Conservation (phyloP, 768 basidiomycete genomes). For the Suillus placidus region DNA sequence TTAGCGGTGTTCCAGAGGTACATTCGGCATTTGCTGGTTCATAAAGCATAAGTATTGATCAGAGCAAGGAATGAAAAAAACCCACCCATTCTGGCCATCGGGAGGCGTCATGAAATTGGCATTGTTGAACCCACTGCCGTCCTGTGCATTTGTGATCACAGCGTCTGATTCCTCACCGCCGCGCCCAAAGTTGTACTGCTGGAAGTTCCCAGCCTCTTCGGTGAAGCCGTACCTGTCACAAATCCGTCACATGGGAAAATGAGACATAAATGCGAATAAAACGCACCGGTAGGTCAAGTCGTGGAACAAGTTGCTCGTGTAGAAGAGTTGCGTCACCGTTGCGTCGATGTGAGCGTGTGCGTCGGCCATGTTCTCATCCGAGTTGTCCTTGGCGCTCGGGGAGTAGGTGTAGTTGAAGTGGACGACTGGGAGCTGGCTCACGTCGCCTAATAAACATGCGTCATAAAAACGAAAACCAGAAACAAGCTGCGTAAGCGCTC, state of each 20-base stretch:
- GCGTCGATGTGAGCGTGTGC: slow-evolving; percentile 86
- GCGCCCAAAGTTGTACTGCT: slow-evolving; percentile 93
- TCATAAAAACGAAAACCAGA: neutral
- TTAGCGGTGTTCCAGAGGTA: slow-evolving; percentile 92
- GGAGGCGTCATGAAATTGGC: slow-evolving; percentile 91
- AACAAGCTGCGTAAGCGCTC: neutral
- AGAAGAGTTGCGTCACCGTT: slow-evolving; percentile 88
- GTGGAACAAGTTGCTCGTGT: slow-evolving; percentile 79
- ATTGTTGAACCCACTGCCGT: slow-evolving; percentile 91
- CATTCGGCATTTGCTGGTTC: slow-evolving; percentile 78
- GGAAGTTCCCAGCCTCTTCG: slow-evolving; percentile 93
- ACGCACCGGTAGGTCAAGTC: slow-evolving; percentile 75
- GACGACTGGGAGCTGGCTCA: neutral
- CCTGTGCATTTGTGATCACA: slow-evolving; percentile 94
- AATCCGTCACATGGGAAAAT: slow-evolving; percentile 7
- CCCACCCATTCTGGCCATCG: slow-evolving; percentile 75
- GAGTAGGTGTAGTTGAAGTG: slow-evolving; percentile 77
- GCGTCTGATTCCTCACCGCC: slow-evolving; percentile 88
- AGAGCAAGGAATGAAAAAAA: neutral
- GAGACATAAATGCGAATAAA: neutral
- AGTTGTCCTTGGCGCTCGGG: slow-evolving; percentile 57
- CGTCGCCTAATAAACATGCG: slow-evolving; percentile 1
- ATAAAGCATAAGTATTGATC: neutral
- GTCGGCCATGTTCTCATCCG: slow-evolving; percentile 60
- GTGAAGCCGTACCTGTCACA: slow-evolving; percentile 81